Evolutionary conservation across 352 stramenopile species (phyloP), one percentile per base, ranked within the genome.

Genomic region (Phytopythium vexans): DNA sequence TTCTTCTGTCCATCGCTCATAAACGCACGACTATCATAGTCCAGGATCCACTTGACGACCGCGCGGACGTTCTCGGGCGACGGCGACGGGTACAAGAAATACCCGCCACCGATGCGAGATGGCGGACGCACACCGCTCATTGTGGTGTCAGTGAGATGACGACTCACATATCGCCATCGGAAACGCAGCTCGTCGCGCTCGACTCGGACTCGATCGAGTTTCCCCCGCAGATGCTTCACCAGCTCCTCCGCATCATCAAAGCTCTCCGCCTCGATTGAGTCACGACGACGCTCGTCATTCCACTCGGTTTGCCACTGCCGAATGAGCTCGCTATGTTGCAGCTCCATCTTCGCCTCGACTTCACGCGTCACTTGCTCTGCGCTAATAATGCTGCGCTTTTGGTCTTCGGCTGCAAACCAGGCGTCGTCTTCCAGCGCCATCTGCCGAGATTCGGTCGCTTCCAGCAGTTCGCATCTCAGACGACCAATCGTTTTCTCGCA

Each of bases 41-140:
- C 57, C 16, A 76, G 57, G 37, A 76, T 62, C 63, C 66, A 76
- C 41, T 69, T 68, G 41, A 82, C 65, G 37, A 82, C 66, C 2
- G 70, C 60, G 46, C 60, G 57, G 8, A 79, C 68, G 33, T 79
- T 82, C 8, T 49, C 38, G 4, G 46, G 32, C 14, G 62, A 68
- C 1, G 72, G 66, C 12, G 33, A 48, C 37, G 62, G 65, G 47
- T 77, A 77, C 50, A 56, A 76, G 3, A 43, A 59, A 48, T 63
- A 82, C 16, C 71, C 71, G 16, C 71, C 68, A 6, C 65, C 71
- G 9, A 72, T 58, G 39, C 71, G 71, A 40, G 54, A 47, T n/a
- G 71, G 68, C 8, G 63, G 58, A 21, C 59, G 37, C 7, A 78
- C 71, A 2, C 68, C 68, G 7, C 21, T 33, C 14, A 71, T 57